Base-by-base conservation (phyloP, 139 green algal species). In the Edaphochlamys debaryana region DNA sequence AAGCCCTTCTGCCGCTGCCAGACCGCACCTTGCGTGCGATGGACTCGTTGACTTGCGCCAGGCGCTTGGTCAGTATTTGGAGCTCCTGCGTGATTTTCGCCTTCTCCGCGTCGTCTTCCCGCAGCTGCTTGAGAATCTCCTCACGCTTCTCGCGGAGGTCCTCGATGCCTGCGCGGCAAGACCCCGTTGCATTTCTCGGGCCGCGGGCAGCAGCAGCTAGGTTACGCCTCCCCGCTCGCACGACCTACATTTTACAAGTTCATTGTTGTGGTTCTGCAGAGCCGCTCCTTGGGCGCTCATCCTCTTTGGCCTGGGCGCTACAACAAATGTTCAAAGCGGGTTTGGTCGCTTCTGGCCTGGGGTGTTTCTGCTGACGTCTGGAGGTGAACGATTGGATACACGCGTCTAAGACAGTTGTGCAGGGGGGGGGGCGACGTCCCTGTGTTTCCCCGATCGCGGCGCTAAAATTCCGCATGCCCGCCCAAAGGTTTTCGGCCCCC, bases 131-230 rank as follows among this genome's bases (percentile, higher is more conserved):
- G 2, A 91, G 74, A 22, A 98, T 89, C 77, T 94, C 89, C 48
- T 92, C 90, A 15, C 93, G 80, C 79, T 94, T 96, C 70, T 96
- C 93, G 20, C 89, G 81, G 27, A 97, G 72, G 67, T 97, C 94
- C 77, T 97, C 94, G 48, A 97, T 95, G 80, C 94, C 92, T 96
- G 90, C 37, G 79, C 7, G 11, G 5, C 36, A 50, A 52, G 1
- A 34, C 1, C 30, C 13, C 25, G 58, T 66, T 66, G 27, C 58
- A 66, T 11, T 11, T n/a, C n/a, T n/a, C n/a, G n/a, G n/a, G n/a
- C n/a, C n/a, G n/a, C n/a, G n/a, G n/a, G n/a, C n/a, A n/a, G n/a
- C n/a, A n/a, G n/a, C n/a, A n/a, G n/a, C n/a, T n/a, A n/a, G n/a
- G n/a, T 74, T 4, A 37, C 70, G 67, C 32, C 50, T 22, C 6